These are phyloP conservation scores for Cordyceps fumosorosea DNA, from an alignment of 2,329 filamentous ascomycete species.

Conservation along the genomic window DNA sequence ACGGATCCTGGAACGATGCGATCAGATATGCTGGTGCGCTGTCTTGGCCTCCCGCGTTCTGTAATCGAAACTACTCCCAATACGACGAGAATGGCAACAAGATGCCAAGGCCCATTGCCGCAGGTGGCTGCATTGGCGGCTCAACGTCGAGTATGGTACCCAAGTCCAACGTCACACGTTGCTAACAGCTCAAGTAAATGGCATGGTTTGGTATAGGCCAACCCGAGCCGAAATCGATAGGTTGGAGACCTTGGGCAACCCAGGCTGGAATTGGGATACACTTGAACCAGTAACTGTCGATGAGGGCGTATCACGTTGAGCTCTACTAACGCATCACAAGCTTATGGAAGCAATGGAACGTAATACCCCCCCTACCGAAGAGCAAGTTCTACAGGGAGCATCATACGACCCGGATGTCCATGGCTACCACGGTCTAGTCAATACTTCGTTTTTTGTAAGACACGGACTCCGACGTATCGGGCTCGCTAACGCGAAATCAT, in stretches of 20 bases:
- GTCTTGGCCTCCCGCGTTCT: conserved; percentile 16
- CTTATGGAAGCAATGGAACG: conserved; percentile 18
- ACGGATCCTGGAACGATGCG: conserved; percentile 18
- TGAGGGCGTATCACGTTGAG: conserved; percentile 11
- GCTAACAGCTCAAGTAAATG: conserved; percentile 17
- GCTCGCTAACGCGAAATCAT: background rate
- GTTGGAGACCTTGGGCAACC: conserved; percentile 16
- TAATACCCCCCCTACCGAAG: conserved; percentile 16
- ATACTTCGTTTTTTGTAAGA: conserved; percentile 20
- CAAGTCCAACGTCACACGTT: background rate
- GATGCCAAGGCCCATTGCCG: conserved; percentile 15
- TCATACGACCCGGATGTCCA: conserved; percentile 26
- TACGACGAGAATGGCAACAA: conserved; percentile 17
- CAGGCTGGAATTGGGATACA: conserved; percentile 27
- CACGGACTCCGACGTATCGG: background rate
- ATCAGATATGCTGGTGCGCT: conserved; percentile 16
- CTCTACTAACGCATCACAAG: conserved; percentile 13
- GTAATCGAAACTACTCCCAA: conserved; percentile 19
- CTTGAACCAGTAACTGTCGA: conserved; percentile 23
- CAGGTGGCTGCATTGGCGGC: conserved; percentile 21
- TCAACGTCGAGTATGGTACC: conserved; percentile 19
- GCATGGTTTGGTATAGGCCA: conserved; percentile 21
- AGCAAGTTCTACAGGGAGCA: conserved; percentile 17
- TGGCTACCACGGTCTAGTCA: conserved; percentile 17
- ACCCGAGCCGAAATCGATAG: conserved; percentile 19